Evolutionary conservation across 2,329 filamentous ascomycete genomes (phyloP).

Genomic region (Diplodia corticola): DNA sequence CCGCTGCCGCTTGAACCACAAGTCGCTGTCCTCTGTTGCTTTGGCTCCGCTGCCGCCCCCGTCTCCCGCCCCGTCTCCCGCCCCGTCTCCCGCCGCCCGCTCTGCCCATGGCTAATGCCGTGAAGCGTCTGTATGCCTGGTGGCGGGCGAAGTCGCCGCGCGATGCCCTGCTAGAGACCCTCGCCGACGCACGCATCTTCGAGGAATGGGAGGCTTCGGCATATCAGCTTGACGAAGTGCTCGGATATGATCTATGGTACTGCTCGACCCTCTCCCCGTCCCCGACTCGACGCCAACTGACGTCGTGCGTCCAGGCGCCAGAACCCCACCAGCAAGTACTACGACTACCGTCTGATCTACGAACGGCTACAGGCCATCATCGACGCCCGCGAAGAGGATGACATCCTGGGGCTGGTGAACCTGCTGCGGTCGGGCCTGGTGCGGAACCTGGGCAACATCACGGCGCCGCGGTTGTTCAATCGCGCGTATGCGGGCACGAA

Average conservation of each 20-base stretch:
- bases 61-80: neutral
- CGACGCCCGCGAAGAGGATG: constrained; percentile 66
- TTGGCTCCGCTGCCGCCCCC: neutral
- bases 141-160: constrained; percentile 64
- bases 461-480: constrained; percentile 77
- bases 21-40: neutral
- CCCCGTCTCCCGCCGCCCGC: neutral
- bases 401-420: constrained; percentile 74
- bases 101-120: constrained; percentile 23
- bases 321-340: constrained; percentile 75
- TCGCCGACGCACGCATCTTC: constrained; percentile 68
- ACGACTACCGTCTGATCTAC: constrained; percentile 83
- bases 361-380: constrained; percentile 72
- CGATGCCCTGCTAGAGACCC: constrained; percentile 64
- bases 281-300: too few relatives aligned
- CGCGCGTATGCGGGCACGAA: constrained; percentile 87
- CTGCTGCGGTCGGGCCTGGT: constrained; percentile 74
- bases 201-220: constrained; percentile 89
- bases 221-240: constrained; percentile 74
- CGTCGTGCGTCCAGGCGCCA: constrained; percentile 62
- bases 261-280: constrained; percentile 23
- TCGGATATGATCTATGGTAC: constrained; percentile 80
- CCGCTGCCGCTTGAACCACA: neutral
- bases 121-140: constrained; percentile 68
- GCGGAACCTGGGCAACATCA: constrained; percentile 89